Percentiles rank a stretch among this genome's conserved stretches.
Evolutionary conservation across 148 eudicot species (phyloP).

Genomic region (Gaultheria prostrata): DNA sequence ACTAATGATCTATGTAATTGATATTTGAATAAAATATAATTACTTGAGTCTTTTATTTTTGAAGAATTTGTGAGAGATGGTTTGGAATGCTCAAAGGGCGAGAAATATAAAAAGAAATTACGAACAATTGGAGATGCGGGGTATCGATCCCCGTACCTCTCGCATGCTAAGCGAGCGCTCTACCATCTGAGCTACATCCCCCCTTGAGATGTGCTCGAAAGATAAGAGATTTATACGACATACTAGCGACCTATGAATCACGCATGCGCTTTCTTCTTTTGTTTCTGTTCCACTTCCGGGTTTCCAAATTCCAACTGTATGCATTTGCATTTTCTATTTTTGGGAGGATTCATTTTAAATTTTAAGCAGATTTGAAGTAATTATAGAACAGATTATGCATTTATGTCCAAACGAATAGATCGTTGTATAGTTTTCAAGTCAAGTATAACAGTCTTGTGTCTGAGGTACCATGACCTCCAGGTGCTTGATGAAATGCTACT

Average conservation of each 20-base stretch:
- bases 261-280: too few relatives aligned
- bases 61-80: too few relatives aligned
- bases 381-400: neutral
- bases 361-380: neutral
- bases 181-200: conserved; percentile 99
- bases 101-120: too few relatives aligned
- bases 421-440: neutral
- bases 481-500: neutral
- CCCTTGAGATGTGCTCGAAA: too few relatives aligned
- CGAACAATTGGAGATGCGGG: conserved; percentile 67
- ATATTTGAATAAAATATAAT: too few relatives aligned
- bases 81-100: too few relatives aligned
- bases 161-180: conserved; percentile 99
- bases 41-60: too few relatives aligned
- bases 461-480: neutral
- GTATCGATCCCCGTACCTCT: conserved; percentile 99
- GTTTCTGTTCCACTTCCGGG: too few relatives aligned
- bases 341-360: neutral
- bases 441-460: neutral
- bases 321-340: neutral
- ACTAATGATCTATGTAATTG: too few relatives aligned
- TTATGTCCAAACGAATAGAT: neutral
- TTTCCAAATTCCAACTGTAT: too few relatives aligned
- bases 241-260: too few relatives aligned
- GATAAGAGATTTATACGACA: too few relatives aligned